A percentile compares a stretch with the other conserved stretches of the same genome.
phyloP scores from a whole-genome alignment of 2,329 filamentous ascomycete genomes.

The Fusarium redolens region DNA sequence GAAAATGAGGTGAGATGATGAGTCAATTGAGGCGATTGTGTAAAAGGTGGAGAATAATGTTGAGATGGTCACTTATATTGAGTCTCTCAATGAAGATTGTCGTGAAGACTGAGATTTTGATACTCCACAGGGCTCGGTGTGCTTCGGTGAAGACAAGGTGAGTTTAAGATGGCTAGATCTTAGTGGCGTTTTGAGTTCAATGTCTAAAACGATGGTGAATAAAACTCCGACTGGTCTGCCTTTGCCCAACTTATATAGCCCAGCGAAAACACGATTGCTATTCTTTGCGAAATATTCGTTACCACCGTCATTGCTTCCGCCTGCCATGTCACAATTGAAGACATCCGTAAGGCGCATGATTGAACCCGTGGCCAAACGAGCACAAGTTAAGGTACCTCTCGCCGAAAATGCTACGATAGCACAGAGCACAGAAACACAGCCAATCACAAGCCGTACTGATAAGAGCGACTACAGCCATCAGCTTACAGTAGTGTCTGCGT shows the following conservation, averaged over 20 bases:
- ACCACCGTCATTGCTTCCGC: not conserved
- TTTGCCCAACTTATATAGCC: not conserved
- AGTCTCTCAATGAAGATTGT: slow-evolving; percentile 19
- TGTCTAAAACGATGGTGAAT: not conserved
- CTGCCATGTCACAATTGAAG: not conserved
- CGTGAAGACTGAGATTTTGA: slow-evolving; percentile 37
- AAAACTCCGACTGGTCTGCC: not conserved
- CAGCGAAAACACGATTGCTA: not conserved
- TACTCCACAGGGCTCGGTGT: slow-evolving; percentile 33
- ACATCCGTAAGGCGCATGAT: not conserved
- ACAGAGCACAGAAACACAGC: not conserved
- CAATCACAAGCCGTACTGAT: not conserved
- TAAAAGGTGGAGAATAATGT: not conserved
- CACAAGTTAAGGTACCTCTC: not conserved
- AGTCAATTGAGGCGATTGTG: not conserved
- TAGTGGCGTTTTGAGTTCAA: slow-evolving; percentile 12
- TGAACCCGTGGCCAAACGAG: not conserved
- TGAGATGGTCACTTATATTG: slow-evolving; percentile 16
- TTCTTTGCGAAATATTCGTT: not conserved
- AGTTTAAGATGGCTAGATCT: not conserved
- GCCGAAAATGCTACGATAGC: not conserved
- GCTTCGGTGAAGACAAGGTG: slow-evolving; percentile 29
- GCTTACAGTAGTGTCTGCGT: slow-evolving; percentile 19
- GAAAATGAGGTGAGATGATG: not conserved
- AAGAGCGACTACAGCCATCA: slow-evolving; percentile 2